A percentile compares a stretch with the other conserved stretches of the same genome.
Conservation (phyloP, 352 stramenopile genomes). For the Pythium rishiriense region DNA sequence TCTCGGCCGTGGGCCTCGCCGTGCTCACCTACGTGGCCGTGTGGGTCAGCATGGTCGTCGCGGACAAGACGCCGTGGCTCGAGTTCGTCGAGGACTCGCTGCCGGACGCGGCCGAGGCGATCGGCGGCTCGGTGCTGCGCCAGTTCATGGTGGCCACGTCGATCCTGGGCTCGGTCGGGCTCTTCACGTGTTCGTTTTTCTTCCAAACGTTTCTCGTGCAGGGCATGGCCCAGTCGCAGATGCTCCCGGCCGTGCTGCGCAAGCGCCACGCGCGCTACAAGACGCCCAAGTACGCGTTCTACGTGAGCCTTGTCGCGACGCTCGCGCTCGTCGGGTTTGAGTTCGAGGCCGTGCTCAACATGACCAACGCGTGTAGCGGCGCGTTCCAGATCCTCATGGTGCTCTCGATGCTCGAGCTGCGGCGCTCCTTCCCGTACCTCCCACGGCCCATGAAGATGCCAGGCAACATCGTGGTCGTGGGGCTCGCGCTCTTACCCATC, state of each 20-base stretch:
- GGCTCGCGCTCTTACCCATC: neutral
- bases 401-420: conserved; percentile 46
- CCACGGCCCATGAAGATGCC: conserved; percentile 34
- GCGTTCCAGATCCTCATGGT: conserved; percentile 3
- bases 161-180: neutral
- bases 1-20: no score
- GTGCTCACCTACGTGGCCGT: no score
- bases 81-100: conserved; percentile 6
- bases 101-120: neutral
- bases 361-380: neutral
- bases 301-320: neutral
- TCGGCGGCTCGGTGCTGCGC: conserved; percentile 69
- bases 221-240: neutral
- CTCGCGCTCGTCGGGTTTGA: neutral
- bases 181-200: neutral
- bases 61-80: no score
- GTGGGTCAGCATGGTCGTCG: no score
- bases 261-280: neutral
- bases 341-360: neutral
- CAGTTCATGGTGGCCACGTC: conserved; percentile 43
- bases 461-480: neutral
- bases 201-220: neutral
- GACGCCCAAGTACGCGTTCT: neutral
- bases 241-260: neutral
- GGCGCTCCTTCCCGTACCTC: conserved; percentile 43